Evolutionary conservation across 306 rosid species (phyloP).

Genomic region (Adenanthera pavonina): DNA sequence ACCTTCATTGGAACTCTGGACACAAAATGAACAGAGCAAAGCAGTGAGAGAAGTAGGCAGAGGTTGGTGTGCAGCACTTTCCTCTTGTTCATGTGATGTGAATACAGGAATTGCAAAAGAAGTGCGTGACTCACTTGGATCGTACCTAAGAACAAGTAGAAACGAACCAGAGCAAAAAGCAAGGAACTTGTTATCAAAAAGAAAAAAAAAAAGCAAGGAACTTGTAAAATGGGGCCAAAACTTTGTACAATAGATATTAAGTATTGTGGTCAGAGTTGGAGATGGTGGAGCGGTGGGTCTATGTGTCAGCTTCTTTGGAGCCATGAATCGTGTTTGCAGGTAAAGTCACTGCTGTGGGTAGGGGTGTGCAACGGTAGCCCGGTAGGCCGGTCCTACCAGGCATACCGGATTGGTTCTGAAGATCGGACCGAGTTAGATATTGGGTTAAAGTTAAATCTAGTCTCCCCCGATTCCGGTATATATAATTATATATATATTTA

Average conservation of each 20-base stretch:
- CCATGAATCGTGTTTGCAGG: too few relatives aligned
- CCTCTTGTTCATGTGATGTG: slow-evolving; percentile 8
- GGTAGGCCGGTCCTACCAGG: too few relatives aligned
- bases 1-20: slow-evolving; percentile 31
- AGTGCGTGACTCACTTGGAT: background rate
- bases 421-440: too few relatives aligned
- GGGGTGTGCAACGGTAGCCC: too few relatives aligned
- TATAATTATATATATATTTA: too few relatives aligned
- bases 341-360: too few relatives aligned
- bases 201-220: background rate
- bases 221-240: background rate
- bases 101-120: background rate
- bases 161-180: background rate
- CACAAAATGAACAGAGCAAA: slow-evolving; percentile 31
- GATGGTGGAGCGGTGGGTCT: background rate
- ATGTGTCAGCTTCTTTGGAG: too few relatives aligned
- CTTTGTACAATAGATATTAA: background rate
- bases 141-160: background rate
- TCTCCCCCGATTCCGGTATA: too few relatives aligned
- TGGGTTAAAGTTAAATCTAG: too few relatives aligned
- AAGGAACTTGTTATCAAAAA: background rate
- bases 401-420: too few relatives aligned
- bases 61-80: background rate
- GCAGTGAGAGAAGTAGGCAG: background rate
- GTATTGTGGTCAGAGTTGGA: background rate